phyloP scores from a whole-genome alignment of 169 alveolate species.

The Toxoplasma gondii region DNA sequence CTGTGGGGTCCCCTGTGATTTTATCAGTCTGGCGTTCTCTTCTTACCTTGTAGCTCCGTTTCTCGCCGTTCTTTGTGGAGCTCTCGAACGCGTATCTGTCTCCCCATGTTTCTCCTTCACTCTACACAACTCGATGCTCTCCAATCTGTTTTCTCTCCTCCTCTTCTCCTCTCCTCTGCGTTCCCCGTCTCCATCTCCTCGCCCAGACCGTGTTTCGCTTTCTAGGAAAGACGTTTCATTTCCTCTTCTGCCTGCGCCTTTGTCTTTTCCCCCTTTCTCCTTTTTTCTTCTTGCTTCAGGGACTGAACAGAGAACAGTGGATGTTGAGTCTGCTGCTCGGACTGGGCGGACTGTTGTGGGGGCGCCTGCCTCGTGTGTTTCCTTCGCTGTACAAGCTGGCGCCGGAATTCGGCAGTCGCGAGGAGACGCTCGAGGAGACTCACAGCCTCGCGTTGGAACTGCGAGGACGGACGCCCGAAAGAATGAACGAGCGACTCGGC shows the following conservation, averaged over 20 bases:
- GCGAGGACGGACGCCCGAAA: constrained; percentile 59
- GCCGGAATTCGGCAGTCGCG: constrained; percentile 59
- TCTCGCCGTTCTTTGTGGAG: background rate
- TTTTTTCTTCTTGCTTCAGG: constrained; percentile 20
- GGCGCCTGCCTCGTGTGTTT: constrained; percentile 54
- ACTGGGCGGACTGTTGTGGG: constrained; percentile 53
- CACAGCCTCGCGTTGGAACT: constrained; percentile 51
- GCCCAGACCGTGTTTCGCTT: no score
- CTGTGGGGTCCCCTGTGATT: background rate
- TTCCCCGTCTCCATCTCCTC: no score
- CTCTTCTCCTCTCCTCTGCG: no score
- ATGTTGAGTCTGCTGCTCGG: constrained; percentile 49
- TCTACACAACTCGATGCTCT: background rate
- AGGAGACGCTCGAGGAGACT: constrained; percentile 45
- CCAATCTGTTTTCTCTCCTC: background rate
- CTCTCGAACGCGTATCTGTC: background rate
- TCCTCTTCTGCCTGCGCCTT: no score
- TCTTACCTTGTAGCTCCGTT: background rate
- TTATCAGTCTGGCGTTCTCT: background rate
- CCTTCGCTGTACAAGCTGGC: constrained; percentile 39
- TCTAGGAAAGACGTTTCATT: no score
- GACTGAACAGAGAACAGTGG: constrained; percentile 57
- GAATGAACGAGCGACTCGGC: constrained; percentile 61
- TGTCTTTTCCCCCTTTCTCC: background rate
- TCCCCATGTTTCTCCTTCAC: background rate